Evolutionary conservation across 2,329 filamentous ascomycete species (phyloP).

Genomic region (Calonectria fujianensis): DNA sequence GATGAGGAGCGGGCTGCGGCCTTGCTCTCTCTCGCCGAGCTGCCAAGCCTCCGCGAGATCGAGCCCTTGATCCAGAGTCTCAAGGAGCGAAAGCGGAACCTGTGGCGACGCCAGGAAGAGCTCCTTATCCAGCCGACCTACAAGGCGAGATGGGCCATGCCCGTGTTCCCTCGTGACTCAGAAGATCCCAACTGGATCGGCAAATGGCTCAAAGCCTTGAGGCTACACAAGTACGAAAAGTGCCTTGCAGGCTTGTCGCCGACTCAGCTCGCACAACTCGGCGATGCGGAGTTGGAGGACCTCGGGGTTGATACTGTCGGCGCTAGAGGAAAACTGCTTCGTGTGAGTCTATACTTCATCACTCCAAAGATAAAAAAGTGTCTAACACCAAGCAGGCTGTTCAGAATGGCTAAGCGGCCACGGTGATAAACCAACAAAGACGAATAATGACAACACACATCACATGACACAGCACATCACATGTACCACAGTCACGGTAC

Average conservation of each 20-base stretch:
- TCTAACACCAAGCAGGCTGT: constrained; percentile 49
- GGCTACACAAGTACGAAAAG: constrained; percentile 53
- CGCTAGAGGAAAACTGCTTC: constrained; percentile 52
- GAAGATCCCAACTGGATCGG: constrained; percentile 52
- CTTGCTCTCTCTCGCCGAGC: constrained; percentile 50
- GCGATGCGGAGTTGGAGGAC: constrained; percentile 49
- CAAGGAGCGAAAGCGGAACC: constrained; percentile 52
- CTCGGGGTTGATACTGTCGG: constrained; percentile 53
- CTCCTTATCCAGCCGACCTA: constrained; percentile 50
- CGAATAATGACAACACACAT: constrained; percentile 33
- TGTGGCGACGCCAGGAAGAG: constrained; percentile 52
- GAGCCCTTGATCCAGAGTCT: constrained; percentile 53
- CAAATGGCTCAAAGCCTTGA: constrained; percentile 54
- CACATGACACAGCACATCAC: constrained; percentile 23
- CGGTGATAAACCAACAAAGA: not conserved
- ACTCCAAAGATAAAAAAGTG: not conserved
- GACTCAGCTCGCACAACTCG: constrained; percentile 45
- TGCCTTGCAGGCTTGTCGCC: constrained; percentile 51
- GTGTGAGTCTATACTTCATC: constrained; percentile 43
- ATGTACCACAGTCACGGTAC: not conserved
- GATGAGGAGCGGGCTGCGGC: constrained; percentile 49
- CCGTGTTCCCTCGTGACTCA: constrained; percentile 48
- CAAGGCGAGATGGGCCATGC: constrained; percentile 53
- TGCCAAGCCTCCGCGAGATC: constrained; percentile 52
- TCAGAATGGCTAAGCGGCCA: constrained; percentile 41